Base-by-base conservation (phyloP, 2,329 filamentous ascomycete species). In the Tolypocladium capitatum region DNA sequence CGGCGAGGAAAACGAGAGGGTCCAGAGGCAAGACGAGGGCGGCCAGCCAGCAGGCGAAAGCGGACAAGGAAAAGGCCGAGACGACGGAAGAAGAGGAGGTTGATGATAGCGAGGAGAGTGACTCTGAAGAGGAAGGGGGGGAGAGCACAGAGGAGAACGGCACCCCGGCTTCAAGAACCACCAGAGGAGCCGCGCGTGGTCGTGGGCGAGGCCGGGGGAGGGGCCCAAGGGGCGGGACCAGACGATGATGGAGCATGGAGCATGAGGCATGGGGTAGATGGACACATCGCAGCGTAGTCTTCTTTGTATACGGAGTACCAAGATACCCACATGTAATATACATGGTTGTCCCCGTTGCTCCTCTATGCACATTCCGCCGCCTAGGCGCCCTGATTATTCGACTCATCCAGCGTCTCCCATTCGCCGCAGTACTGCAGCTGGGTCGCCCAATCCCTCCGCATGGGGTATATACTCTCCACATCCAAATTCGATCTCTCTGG, bases 21-120 rank as follows among this genome's bases (percentile, higher is more conserved):
- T 61, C 65, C 1, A 58, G 70, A 49, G 65, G 71, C 49, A 63
- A 68, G 52, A 71, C 71, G 55, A 67, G 71, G 43, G 67, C 65
- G 0, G 65, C 65, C 13, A 68, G 66, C 24, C 68, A 69, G 40
- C 50, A 52, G 46, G 68, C 64, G 57, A 40, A 34, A 6, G 34
- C 60, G 10, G 59, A 60, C 36, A 59, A 56, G 30, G 53, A 55
- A 33, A 59, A 60, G 49, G 55, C 59, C 2, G 61, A 63, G 43
- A 61, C 58, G 11, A 61, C 59, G 0, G 61, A 65, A 46, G 65
- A 65, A 14, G 56, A 62, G 33, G 59, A 60, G 1, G 68, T 65
- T 5, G 69, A 66, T 8, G 61, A 65, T 13, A 63, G 62, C 2
- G 60, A 64, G n/a, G 63, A 58, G 4, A 61, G 56, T 14, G 63